Percentiles rank a stretch among this genome's conserved stretches.
Conservation (phyloP, 306 rosid genomes). For the Citrullus colocynthis region DNA sequence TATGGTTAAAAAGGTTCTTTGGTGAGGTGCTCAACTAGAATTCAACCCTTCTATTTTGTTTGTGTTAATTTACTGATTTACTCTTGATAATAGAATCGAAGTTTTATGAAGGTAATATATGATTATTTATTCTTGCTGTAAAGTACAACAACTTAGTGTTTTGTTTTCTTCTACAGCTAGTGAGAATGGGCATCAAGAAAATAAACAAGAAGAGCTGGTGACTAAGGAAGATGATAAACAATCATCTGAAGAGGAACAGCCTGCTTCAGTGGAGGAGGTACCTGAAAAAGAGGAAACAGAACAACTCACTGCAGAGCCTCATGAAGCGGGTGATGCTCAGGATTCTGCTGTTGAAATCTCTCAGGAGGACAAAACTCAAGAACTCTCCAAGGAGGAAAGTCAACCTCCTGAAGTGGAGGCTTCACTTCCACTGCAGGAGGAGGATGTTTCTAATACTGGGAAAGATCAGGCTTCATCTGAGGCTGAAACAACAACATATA, state of each 20-base stretch:
- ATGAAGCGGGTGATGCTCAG: conserved; percentile 10
- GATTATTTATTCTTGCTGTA: background rate
- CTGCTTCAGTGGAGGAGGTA: conserved; percentile 20
- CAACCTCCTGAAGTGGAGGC: conserved; percentile 18
- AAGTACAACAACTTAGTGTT: background rate
- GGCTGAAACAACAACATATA: conserved; percentile 25
- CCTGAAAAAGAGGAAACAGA: conserved; percentile 11
- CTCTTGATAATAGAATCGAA: background rate
- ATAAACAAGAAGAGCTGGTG: conserved; percentile 15
- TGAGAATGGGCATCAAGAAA: conserved; percentile 57
- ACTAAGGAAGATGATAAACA: conserved; percentile 18
- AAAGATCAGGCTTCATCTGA: conserved; percentile 25
- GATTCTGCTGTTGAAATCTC: conserved; percentile 21
- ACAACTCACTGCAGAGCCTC: conserved; percentile 15
- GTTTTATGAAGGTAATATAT: background rate
- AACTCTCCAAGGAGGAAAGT: conserved; percentile 27
- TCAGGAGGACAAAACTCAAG: conserved; percentile 25
- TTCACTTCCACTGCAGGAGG: conserved; percentile 38
- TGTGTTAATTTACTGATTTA: background rate
- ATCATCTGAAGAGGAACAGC: conserved; percentile 21
- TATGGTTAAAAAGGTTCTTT: background rate
- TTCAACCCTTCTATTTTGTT: background rate
- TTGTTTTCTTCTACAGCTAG: conserved; percentile 23
- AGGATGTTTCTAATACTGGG: conserved; percentile 14
- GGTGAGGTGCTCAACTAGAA: background rate